Percentiles rank a stretch among this genome's conserved stretches.
These are phyloP conservation scores for Phaffomyces opuntiae DNA, from an alignment of 805 yeast genomes.

Conservation along the genomic window DNA sequence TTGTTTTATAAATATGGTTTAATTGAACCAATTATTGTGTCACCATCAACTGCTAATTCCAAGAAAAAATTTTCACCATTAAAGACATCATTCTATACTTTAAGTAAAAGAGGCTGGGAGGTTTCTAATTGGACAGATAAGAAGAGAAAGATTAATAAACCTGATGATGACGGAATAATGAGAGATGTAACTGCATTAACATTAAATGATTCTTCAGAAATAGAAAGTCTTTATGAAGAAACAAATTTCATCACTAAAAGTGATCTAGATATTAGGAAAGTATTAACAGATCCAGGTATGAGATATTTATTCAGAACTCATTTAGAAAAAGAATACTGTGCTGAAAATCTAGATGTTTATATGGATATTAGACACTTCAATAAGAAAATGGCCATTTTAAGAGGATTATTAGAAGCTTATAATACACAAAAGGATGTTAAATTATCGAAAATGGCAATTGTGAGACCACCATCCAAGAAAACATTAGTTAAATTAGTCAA, in stretches of 20 bases:
- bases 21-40: slow-evolving; percentile 35
- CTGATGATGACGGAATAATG: slow-evolving; percentile 14
- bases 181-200: slow-evolving; percentile 10
- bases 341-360: slow-evolving; percentile 72
- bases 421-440: slow-evolving; percentile 9
- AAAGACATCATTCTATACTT: slow-evolving; percentile 35
- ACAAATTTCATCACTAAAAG: background rate
- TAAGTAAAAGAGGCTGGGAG: slow-evolving; percentile 36
- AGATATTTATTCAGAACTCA: slow-evolving; percentile 61
- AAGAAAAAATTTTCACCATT: slow-evolving; percentile 25
- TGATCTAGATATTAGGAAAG: slow-evolving; percentile 26
- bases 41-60: slow-evolving; percentile 29
- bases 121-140: slow-evolving; percentile 28
- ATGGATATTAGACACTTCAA: slow-evolving; percentile 48
- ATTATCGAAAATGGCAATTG: slow-evolving; percentile 4
- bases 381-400: slow-evolving; percentile 37
- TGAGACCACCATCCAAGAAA: slow-evolving; percentile 10
- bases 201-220: slow-evolving; percentile 14
- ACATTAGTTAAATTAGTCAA: slow-evolving; percentile 38
- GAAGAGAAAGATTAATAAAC: slow-evolving; percentile 6
- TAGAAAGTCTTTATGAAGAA: slow-evolving; percentile 12
- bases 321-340: slow-evolving; percentile 55
- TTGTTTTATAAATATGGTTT: slow-evolving; percentile 41
- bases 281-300: slow-evolving; percentile 70
- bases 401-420: slow-evolving; percentile 30